Base-by-base conservation (phyloP, 495 filamentous ascomycete species). In the Collariella sp. region DNA sequence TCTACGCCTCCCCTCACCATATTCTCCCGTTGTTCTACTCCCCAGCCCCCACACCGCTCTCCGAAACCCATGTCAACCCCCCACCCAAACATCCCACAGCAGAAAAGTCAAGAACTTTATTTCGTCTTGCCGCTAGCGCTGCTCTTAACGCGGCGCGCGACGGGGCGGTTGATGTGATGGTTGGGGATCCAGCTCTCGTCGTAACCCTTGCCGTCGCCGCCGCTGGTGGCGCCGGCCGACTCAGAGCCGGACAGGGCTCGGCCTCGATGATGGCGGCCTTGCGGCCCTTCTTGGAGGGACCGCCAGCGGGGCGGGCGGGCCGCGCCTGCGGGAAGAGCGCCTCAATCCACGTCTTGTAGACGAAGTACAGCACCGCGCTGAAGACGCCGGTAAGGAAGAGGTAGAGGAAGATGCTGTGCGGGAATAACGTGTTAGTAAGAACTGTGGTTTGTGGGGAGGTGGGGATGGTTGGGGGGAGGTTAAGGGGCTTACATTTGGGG, bases 151-250 rank as follows among this genome's bases (percentile, higher is more conserved):
- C 88, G 83, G 62, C 82, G 83, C 41, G 89, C 84, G 57, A 84
- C 77, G 36, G 91, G 89, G 62, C 86, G 83, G 75, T 93, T 89
- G 69, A 96, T 82, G 72, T 96, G 91, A 66, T 86, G 82, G 52
- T 81, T 83, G 16, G 93, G 93, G 65, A 98, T 96, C 93, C 93
- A 98, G 72, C 85, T 87, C 74, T 91, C 88, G 64, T 98, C 93
- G 70, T 93, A 96, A 50, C 80, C 78, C 72, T 89, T 88, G 58
- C 67, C 69, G 55, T 61, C 64, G 39, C 70, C 71, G 20, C 67
- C 70, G 20, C 85, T 81, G 39, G 84, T 81, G 45, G 84, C 85
- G 51, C 85, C 86, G 22, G 86, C 77, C 53, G 81, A 82, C 73
- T 86, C 85, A 53, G 79, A 83, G 55, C 84, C 79, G n/a, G 84